Conservation (phyloP, 306 rosid species). For the Cucumis melo region DNA sequence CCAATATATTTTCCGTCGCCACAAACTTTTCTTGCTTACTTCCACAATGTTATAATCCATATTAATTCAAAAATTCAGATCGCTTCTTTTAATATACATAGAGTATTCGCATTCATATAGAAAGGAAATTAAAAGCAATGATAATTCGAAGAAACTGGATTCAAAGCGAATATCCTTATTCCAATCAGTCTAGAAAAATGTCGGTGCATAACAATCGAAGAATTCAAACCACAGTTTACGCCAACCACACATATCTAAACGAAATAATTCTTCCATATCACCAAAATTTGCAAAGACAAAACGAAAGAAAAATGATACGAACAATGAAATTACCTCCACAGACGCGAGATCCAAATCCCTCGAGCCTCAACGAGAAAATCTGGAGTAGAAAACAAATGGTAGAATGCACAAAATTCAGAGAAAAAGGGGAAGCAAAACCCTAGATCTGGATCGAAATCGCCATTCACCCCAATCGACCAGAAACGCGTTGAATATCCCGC, state of each 20-base stretch:
- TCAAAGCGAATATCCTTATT: neutral
- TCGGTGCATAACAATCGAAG: neutral
- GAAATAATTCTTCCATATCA: neutral
- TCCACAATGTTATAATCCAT: neutral
- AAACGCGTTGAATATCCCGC: neutral
- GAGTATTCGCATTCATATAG: neutral
- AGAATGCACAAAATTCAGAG: neutral
- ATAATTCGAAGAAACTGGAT: neutral
- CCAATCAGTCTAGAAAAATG: neutral
- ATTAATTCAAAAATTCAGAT: neutral
- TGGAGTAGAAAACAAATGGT: neutral
- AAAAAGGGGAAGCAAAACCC: slow-evolving; percentile 13
- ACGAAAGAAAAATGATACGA: neutral
- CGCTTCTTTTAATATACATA: neutral
- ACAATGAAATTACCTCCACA: slow-evolving; percentile 16
- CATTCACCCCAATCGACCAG: neutral
- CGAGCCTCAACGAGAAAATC: slow-evolving; percentile 6
- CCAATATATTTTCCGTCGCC: neutral
- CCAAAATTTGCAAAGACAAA: neutral
- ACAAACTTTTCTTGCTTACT: neutral
- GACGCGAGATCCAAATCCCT: slow-evolving; percentile 32
- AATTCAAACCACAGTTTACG: neutral
- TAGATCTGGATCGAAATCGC: slow-evolving; percentile 22
- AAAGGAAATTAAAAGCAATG: neutral
- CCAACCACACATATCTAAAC: neutral